phyloP scores from a whole-genome alignment of 2,329 filamentous ascomycete genomes.

The Sclerotinia glacialis region DNA sequence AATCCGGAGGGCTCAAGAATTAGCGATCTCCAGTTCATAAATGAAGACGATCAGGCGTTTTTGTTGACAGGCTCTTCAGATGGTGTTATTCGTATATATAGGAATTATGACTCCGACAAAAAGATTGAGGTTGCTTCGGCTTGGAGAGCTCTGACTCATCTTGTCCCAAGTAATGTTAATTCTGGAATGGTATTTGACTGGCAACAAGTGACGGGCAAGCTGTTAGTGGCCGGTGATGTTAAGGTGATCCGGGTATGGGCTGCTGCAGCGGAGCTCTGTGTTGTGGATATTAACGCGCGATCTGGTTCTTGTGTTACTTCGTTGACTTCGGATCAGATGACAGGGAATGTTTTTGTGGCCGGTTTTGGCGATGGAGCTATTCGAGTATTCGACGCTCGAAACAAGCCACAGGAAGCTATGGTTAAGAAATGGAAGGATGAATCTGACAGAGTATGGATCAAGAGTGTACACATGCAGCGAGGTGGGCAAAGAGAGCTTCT shows the following conservation, averaged over 20 bases:
- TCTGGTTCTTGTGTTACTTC: slow-evolving; percentile 96
- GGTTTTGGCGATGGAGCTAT: slow-evolving; percentile 96
- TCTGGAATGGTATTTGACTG: slow-evolving; percentile 97
- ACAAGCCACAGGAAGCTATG: slow-evolving; percentile 84
- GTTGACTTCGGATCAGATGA: slow-evolving; percentile 94
- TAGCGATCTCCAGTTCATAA: slow-evolving; percentile 94
- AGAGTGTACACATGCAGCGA: slow-evolving; percentile 93
- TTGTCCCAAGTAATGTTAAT: slow-evolving; percentile 90
- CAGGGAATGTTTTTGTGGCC: slow-evolving; percentile 91
- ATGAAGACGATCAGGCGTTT: slow-evolving; percentile 94
- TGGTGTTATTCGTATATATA: slow-evolving; percentile 88
- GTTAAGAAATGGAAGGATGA: slow-evolving; percentile 97
- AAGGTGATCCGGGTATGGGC: slow-evolving; percentile 96
- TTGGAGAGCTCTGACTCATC: slow-evolving; percentile 88
- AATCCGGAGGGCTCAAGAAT: slow-evolving; percentile 90
- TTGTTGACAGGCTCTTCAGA: slow-evolving; percentile 94
- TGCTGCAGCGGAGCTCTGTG: slow-evolving; percentile 86
- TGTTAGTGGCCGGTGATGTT: slow-evolving; percentile 94
- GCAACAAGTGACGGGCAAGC: slow-evolving; percentile 95
- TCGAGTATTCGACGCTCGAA: slow-evolving; percentile 86
- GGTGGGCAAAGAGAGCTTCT: slow-evolving; percentile 90
- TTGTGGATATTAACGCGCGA: slow-evolving; percentile 88
- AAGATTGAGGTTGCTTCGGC: slow-evolving; percentile 82
- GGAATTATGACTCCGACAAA: slow-evolving; percentile 78
- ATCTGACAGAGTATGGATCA: slow-evolving; percentile 80